Evolutionary conservation across 768 basidiomycete species (phyloP).

Genomic region (Omphalotus guepiniiformis): DNA sequence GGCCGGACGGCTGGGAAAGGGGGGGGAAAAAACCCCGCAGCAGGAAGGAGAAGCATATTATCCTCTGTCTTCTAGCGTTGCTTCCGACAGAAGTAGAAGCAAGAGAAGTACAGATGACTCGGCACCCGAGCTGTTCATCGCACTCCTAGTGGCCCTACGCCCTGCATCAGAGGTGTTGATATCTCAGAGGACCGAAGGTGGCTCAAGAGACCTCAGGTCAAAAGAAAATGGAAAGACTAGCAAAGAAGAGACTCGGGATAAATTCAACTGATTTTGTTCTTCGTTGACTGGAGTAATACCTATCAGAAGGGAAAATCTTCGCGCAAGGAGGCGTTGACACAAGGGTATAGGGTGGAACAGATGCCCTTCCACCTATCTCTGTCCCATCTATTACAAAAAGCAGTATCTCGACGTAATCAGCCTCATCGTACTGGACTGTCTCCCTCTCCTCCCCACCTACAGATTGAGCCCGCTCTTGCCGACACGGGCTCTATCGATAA

Average conservation of each 20-base stretch:
- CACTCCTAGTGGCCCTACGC: slow-evolving; percentile 38
- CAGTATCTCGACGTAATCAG: background rate
- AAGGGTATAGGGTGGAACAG: slow-evolving; percentile 17
- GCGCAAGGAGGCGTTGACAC: slow-evolving; percentile 10
- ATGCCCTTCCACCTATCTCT: slow-evolving; percentile 26
- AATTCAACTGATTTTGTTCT: background rate
- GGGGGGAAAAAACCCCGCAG: slow-evolving; percentile 36
- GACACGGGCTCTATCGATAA: no score
- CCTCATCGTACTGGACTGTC: background rate
- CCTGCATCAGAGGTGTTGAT: no score
- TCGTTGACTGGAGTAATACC: background rate
- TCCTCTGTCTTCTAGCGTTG: slow-evolving; percentile 55
- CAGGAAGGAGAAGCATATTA: no score
- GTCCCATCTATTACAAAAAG: background rate
- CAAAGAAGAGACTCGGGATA: background rate
- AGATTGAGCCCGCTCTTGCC: background rate
- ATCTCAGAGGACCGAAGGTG: slow-evolving; percentile 27
- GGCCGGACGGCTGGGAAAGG: no score
- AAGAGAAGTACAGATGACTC: slow-evolving; percentile 50
- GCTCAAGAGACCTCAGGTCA: slow-evolving; percentile 14
- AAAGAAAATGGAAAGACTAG: background rate
- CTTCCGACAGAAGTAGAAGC: slow-evolving; percentile 54
- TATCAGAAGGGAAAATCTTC: slow-evolving; percentile 1
- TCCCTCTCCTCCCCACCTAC: background rate
- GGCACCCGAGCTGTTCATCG: slow-evolving; percentile 58